Evolutionary conservation across 2,329 filamentous ascomycete genomes (phyloP), one percentile per base, ranked within the genome.

Genomic region (Cyphellophora attinorum): DNA sequence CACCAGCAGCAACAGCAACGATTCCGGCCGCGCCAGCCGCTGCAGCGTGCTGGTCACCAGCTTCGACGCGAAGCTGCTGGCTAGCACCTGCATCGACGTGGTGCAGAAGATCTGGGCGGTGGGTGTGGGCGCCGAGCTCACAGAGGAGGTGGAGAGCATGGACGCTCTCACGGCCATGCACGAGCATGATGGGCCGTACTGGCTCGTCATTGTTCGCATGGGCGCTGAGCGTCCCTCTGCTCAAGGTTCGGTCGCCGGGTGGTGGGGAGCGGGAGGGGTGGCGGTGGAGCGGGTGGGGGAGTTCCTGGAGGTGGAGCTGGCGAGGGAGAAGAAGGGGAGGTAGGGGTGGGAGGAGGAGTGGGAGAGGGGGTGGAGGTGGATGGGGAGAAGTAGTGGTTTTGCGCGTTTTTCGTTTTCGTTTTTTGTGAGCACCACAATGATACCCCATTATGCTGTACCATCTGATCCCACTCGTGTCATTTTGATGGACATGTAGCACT

Each of bases 41-140:
- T 94, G 88, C 51, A 88, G 96, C 55, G 83, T 91, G 11, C 74
- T 96, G 3, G 79, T 98, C 23, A 83, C 86, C 8, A 89, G 85
- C 49, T 93, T 93, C 49, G 86, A 94, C 51, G 64, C 80, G 0
- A 71, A 76, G 3, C 72, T 85, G 3, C 71, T 95, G 10, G 77
- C 84, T 25, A 81, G 80, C 1, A 71, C 73, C 0, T 88, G 86
- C 2, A 66, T 94, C 15, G 80, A 83, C 45, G 68, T 95, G 27
- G 64, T 95, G 6, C 76, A 81, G 38, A 74, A 73, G 16, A 70
- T 98, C 3, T 96, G 91, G 80, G 68, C 76, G 1, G 76, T 85
- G 50, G 81, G 84, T 37, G 83, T 96, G 53, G 89, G 79, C 41
- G 85, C 89, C 4, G 91, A 98, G 60, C 68, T 98, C 18, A 85